Evolutionary conservation across 768 basidiomycete genomes (phyloP), one percentile per base, ranked within the genome.

Genomic region (Termitomyces sp.): DNA sequence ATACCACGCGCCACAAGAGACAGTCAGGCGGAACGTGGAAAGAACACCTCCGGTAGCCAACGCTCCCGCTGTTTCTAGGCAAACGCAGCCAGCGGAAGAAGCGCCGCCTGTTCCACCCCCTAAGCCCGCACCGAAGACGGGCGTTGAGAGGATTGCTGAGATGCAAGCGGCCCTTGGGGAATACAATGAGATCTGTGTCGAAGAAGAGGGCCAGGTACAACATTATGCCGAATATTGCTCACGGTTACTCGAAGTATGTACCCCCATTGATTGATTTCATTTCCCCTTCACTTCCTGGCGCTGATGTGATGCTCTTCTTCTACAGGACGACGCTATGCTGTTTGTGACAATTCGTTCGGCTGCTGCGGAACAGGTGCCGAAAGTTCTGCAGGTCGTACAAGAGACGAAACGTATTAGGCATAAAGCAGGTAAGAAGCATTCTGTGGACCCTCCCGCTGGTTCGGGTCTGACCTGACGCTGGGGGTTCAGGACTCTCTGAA

Each of bases 371-470:
- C 76, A 88, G 48, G 92, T 92, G 3, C 80, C 88, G 4, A 92
- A 90, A 64, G 91, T 92, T 1, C 75, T 93, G 35, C 84, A 85
- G 55, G 85, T 92, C 4, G 90, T 91, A 0, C 88, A 92, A 64
- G 82, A 90, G 66, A 84, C 83, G 0, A 93, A 89, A 66, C 81
- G 90, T n/a, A 75, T 86, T 53, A 78, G 87, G 42, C 75, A 92
- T 64, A 92, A 89, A 76, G 80, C 85, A 47, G 88, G 89, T 86
- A 56, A 30, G 77, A 62, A 24, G 44, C 28, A 20, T 42, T 43
- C 1, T 35, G 10, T 12, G 1, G 16, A 48, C 46, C 30, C 22
- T 51, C 8, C 43, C 26, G 5, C 20, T 30, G 24, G 28, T 16
- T 44, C 28, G 26, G 33, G 30, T 60, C 18, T 33, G 22, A 48